Base-by-base conservation (phyloP, 257 asterid species). In the Nicotiana paniculata region DNA sequence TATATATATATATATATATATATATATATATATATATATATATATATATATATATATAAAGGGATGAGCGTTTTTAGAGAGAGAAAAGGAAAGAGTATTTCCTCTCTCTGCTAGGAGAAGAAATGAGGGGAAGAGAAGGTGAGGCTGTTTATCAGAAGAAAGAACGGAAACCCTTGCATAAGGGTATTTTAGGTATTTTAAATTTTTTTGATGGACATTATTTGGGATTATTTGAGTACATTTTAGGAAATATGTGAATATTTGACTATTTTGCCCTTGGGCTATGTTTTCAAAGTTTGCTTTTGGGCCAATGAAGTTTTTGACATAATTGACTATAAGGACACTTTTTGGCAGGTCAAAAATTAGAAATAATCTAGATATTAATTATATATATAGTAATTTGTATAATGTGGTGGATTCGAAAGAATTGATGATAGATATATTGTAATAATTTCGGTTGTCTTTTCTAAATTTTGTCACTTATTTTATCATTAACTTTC, bases 71-170 rank as follows among this genome's bases (percentile, higher is more conserved):
- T 28, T 51, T 51, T 75, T 81, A 67, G 75, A 59, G 69, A 58
- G 76, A 81, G 78, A 81, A 75, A 54, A 77, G 78, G 85, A 66
- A 81, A 72, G 86, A 85, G 85, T 43, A 30, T 77, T 90, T 88
- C 90, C 92, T 87, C 93, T 89, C 93, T 90, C 94, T 84, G 64
- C 68, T 59, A 81, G 85, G 86, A 77, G 69, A 77, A 70, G 83
- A 85, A 84, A 74, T 74, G 83, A 80, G 37, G 66, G 58, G 74
- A 39, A 79, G 18, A 37, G 24, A 16, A 21, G 10, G 62, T 3
- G 70, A 46, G 51, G 18, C 64, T 17, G 48, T 64, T 57, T 37
- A 77, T 43, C 30, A 74, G 64, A 35, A 30, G 69, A 53, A 6
- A 9, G 58, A 16, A 74, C 35, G 65, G 79, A 83, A 87, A 81